Conservation (phyloP, 164 flowering plant species). For the Vitis vinifera region ASM3070453v1 NC_081820.1:24191001-24191500, state of each 20-base stretch:
- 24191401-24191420: slow-evolving; percentile 51
- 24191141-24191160: too few species aligned
- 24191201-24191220: too few species aligned
- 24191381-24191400: slow-evolving; percentile 30
- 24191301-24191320: slow-evolving; percentile 28
- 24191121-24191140: too few species aligned
- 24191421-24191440: slow-evolving; percentile 44
- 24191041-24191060: too few species aligned
- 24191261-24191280: neutral
- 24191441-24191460: neutral
- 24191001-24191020: too few species aligned
- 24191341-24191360: slow-evolving; percentile 23
- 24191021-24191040: too few species aligned
- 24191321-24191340: slow-evolving; percentile 24
- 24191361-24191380: slow-evolving; percentile 26
- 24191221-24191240: neutral
- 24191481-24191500: neutral
- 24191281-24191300: neutral
- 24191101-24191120: too few species aligned
- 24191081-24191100: too few species aligned
- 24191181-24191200: too few species aligned
- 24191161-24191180: too few species aligned
- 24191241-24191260: neutral
- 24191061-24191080: too few species aligned
- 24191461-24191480: neutral